Base-by-base conservation (phyloP, 78 protist species). In the Tieghemostelium lacteum region DNA sequence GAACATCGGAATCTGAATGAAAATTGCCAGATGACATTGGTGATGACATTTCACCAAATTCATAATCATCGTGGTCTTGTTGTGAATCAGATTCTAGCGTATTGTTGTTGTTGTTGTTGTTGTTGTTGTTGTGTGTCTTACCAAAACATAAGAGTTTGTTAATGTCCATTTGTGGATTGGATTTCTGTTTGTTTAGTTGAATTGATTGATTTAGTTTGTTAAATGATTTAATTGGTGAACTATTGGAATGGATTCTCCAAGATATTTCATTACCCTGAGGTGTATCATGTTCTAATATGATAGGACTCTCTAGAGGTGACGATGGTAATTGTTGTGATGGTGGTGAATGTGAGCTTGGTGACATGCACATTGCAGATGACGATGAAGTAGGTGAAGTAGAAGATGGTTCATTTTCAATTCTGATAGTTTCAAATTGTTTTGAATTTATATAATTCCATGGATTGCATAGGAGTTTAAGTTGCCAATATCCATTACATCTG, bases 401-500 rank as follows among this genome's bases (percentile, higher is more conserved):
- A 17, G 57, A 36, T 24, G 36, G 57, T 3, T 50, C 63, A 49
- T 83, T 77, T 54, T 83, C 89, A n/a, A 83, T 55, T 39, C 65
- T 72, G 0, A 83, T 16, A 5, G 89, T 65, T 69, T 83, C 89
- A 58, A 83, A 83, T 69, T 83, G 89, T 31, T 83, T 83, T 12
- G 61, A 36, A 50, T 69, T 83, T 39, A 49, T 42, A 42, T 83
- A 83, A 64, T 55, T 83, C 89, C 89, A 83, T 58, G 89, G 89
- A 31, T 83, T 83, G 40, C 89, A 83, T 42, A 40, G 55, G 12
- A 83, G 20, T 52, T 83, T 83, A 8, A 83, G 54, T 69, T 83
- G 89, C 89, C 89, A 83, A 37, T 83, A 83, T 22, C 89, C 89
- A 45, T 83, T 83, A 52, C 89, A 83, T 57, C 89, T 72, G 0